Conservation (phyloP, 2,329 filamentous ascomycete species). For the Aspergillus pseudoviridinutans region DNA sequence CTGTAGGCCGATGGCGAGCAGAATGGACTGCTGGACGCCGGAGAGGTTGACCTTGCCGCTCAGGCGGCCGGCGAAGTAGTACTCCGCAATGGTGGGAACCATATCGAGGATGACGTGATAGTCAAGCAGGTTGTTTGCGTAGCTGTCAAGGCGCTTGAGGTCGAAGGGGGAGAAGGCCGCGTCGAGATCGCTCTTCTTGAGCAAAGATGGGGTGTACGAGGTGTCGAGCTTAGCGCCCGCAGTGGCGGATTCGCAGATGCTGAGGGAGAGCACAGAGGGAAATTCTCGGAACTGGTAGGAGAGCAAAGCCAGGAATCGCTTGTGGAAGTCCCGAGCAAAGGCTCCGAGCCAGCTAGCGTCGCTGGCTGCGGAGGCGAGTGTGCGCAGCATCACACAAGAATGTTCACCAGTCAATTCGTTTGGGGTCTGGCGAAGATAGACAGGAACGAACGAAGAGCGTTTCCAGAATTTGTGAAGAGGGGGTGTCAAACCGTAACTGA, state of each 20-base stretch:
- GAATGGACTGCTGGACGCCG: conserved; percentile 78
- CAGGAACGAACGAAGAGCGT: conserved; percentile 74
- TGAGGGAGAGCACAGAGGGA: conserved; percentile 70
- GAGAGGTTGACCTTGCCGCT: conserved; percentile 64
- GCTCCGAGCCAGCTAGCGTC: conserved; percentile 84
- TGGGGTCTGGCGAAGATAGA: conserved; percentile 90
- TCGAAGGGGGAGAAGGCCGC: conserved; percentile 81
- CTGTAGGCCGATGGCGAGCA: conserved; percentile 88
- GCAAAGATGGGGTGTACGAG: conserved; percentile 48
- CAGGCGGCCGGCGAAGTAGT: conserved; percentile 81
- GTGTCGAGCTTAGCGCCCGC: conserved; percentile 65
- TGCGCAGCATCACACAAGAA: conserved; percentile 93
- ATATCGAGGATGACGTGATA: conserved; percentile 97
- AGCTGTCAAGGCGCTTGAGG: conserved; percentile 89
- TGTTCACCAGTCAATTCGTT: conserved; percentile 97
- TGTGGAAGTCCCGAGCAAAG: conserved; percentile 89
- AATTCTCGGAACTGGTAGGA: conserved; percentile 92
- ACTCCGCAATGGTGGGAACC: conserved; percentile 71
- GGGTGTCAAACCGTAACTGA: conserved; percentile 87
- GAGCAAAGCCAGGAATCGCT: conserved; percentile 82
- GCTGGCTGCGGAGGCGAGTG: conserved; percentile 57
- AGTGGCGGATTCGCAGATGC: conserved; percentile 81
- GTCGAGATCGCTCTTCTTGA: conserved; percentile 76
- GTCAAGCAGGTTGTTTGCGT: conserved; percentile 94
- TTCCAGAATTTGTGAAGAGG: conserved; percentile 97